A percentile compares a stretch with the other conserved stretches of the same genome.
Conservation (phyloP, 768 basidiomycete genomes). For the Trametes maxima region DNA sequence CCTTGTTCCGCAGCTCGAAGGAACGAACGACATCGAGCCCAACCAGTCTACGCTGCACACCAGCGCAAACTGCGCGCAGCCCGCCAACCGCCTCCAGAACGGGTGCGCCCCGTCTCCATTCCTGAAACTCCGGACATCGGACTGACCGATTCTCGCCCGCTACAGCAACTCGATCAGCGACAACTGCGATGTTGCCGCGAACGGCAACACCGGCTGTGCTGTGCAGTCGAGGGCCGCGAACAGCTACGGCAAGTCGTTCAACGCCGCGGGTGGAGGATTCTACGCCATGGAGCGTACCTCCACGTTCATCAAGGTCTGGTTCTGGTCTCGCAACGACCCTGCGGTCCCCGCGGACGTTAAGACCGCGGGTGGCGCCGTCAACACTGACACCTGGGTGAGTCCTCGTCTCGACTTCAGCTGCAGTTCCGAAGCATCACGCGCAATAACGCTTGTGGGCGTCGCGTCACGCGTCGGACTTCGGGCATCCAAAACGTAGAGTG, state of each 20-base stretch:
- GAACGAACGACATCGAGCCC: slow-evolving; percentile 56
- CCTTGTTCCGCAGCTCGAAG: slow-evolving; percentile 40
- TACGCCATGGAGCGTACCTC: slow-evolving; percentile 63
- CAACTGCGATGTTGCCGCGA: slow-evolving; percentile 53
- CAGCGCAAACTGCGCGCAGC: slow-evolving; percentile 57
- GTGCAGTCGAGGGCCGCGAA: slow-evolving; percentile 42
- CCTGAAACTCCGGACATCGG: slow-evolving; percentile 12
- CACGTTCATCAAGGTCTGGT: slow-evolving; percentile 66
- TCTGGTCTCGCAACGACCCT: slow-evolving; percentile 57
- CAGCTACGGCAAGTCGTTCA: slow-evolving; percentile 62
- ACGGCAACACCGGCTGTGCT: slow-evolving; percentile 59
- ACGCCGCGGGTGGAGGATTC: slow-evolving; percentile 64
- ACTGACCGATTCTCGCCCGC: background rate
- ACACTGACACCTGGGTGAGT: slow-evolving; percentile 57
- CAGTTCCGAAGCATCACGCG: background rate
- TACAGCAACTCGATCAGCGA: slow-evolving; percentile 35
- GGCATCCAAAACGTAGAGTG: background rate
- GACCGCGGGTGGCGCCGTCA: slow-evolving; percentile 42
- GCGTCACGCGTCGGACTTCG: no score
- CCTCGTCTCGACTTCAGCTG: background rate
- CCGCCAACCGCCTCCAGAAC: slow-evolving; percentile 41
- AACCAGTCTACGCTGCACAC: slow-evolving; percentile 63
- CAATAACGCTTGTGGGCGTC: no score
- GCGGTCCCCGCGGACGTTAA: slow-evolving; percentile 50
- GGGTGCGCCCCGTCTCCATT: slow-evolving; percentile 36